phyloP scores from a whole-genome alignment of 345 rosid species.

The Eutrema japonicum region DNA sequence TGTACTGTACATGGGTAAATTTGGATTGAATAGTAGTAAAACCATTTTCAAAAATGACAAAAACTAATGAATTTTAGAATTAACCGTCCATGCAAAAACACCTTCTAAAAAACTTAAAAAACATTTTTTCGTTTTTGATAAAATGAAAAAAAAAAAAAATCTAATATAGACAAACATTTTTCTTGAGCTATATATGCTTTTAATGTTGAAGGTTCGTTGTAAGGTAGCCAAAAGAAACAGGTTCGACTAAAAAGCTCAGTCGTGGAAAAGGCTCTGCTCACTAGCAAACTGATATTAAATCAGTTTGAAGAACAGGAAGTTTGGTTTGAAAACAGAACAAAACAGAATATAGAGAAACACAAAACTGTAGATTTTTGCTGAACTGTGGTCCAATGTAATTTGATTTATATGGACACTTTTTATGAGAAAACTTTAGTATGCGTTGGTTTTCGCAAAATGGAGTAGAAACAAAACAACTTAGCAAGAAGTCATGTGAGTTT shows the following conservation, averaged over 20 bases:
- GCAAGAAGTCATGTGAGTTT: neutral
- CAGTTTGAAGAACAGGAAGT: neutral
- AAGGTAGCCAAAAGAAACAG: too few species aligned
- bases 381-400: neutral
- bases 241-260: neutral
- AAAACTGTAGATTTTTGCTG: neutral
- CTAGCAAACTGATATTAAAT: neutral
- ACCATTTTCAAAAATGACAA: too few species aligned
- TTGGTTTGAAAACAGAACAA: neutral
- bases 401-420: neutral
- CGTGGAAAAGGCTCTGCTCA: neutral
- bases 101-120: neutral
- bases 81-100: too few species aligned
- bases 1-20: too few species aligned
- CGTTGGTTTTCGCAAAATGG: neutral
- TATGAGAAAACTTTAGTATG: neutral
- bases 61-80: too few species aligned
- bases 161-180: neutral
- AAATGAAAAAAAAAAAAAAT: too few species aligned
- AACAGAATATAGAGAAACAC: neutral
- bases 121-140: too few species aligned
- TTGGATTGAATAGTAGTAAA: too few species aligned
- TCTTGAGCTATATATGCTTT: too few species aligned
- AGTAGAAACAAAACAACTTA: slow-evolving; percentile 4
- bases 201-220: neutral